Percentiles rank a stretch among this genome's conserved stretches.
Conservation (phyloP, 148 eudicot species). For the Rhododendron ovatum region DNA sequence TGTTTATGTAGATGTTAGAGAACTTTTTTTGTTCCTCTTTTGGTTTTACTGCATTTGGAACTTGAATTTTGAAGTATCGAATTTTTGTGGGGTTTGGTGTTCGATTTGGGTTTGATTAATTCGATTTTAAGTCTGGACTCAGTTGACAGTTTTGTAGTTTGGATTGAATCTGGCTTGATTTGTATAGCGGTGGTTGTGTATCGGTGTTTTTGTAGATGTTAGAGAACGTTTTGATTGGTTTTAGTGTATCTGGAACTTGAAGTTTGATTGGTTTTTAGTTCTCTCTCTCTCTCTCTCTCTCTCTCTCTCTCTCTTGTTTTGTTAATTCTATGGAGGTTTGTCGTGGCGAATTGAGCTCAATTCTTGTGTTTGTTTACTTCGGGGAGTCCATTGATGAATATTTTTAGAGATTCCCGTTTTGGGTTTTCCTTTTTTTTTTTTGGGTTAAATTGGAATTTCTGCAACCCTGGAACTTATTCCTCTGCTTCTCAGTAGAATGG, state of each 20-base stretch:
- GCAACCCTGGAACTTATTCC: not conserved
- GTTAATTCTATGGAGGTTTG: not conserved
- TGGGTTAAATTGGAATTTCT: not conserved
- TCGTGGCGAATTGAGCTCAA: not conserved
- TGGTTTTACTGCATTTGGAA: not conserved
- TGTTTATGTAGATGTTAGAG: not conserved
- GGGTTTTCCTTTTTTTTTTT: not conserved
- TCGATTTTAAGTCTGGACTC: not conserved
- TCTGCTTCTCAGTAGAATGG: not conserved
- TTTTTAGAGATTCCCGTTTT: slow-evolving; percentile 1
- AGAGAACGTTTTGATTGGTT: not conserved
- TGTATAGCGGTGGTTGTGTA: not conserved
- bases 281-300: not conserved
- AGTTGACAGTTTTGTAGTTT: not conserved
- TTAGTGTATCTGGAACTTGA: not conserved
- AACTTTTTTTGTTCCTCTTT: too few relatives aligned
- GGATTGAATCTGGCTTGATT: not conserved
- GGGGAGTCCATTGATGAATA: slow-evolving; percentile 1
- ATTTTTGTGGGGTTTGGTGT: not conserved
- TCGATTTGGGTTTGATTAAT: not conserved
- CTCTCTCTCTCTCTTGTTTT: not conserved
- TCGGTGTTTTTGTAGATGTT: not conserved
- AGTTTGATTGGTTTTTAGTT: not conserved
- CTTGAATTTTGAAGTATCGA: not conserved
- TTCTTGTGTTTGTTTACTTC: not conserved